Base-by-base conservation (phyloP, 2,329 filamentous ascomycete genomes). In the Colletotrichum godetiae region DNA sequence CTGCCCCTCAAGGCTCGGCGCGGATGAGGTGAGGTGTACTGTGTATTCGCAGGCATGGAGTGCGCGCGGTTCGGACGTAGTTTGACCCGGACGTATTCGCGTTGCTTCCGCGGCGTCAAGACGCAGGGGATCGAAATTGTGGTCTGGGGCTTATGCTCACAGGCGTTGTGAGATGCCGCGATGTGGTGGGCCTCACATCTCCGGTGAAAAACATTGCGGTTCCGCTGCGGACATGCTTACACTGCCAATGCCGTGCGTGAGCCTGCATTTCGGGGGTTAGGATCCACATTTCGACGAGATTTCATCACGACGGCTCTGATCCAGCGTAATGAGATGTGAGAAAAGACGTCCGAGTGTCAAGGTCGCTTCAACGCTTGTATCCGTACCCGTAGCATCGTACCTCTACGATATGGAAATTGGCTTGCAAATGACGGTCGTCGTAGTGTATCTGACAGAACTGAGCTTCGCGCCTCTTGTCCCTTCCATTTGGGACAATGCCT, bases 121-220 rank as follows among this genome's bases (percentile, higher is more conserved):
- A 56, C 24, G 52, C 62, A 37, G 24, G 59, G 58, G 52, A 24
- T 13, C 53, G 24, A 29, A 55, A 37, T 65, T 49, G 24, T 53
- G 29, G 15, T 19, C 49, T 42, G 37, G 37, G 37, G 37, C 37
- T 22, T 5, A 13, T 27, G 31, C 11, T 59, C 42, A 62, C 64
- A 57, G 56, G 53, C 35, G 56, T 15, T 58, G 57, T 58, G 22
- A 57, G 64, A 49, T 57, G 42, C 49, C 57, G 46, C 55, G 53
- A 72, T 62, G 37, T 22, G 61, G 64, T 61, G 64, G 68, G 57
- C 33, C 65, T 64, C 64, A 52, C 62, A 59, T 60, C 46, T 60
- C 46, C 55, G 62, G 68, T 33, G 22, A 27, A 15, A 53, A 53
- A 42, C 42, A 56, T 55, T 29, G 53, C 68, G 62, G 56, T 33